Base-by-base conservation (phyloP, 2,329 filamentous ascomycete species). In the Achaetomium macrosporum region DNA sequence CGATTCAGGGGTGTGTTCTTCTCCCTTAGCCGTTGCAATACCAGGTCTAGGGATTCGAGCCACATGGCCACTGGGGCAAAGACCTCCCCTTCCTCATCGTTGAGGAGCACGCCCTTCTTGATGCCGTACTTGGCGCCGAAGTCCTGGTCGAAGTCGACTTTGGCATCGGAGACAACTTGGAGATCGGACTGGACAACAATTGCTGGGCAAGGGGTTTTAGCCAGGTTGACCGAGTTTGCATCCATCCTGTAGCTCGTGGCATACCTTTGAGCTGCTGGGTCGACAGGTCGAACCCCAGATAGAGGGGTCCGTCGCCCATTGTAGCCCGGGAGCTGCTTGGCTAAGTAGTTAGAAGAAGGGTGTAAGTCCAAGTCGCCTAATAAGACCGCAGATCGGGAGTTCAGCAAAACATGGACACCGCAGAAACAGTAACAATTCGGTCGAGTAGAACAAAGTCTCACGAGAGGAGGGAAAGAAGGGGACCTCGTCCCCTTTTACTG, bases 241-340 rank as follows among this genome's bases (percentile, higher is more conserved):
- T 31, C 11, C 7, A 29, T 25, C 17, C 36, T 31, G 30, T 36
- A 2, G 5, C 31, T 25, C 55, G 49, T 40, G 6, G 47, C 49
- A n/a, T 17, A 83, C 89, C 91, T 79, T 99, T 97, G 53, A 97
- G 79, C 69, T 97, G 92, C 71, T 97, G 93, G 53, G 93, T 97
- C 41, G 91, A 96, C 55, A 97, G 84, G 73, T 99, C 93, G 69
- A 97, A 91, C 56, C 93, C 93, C 65, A 96, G 77, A 67, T 95
- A 96, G 56, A 95, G 75, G 16, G 87, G 84, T 31, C 73, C 76
- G 57, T 63, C 57, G 39, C 50, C 40, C 61, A 62, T 62, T 16
- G 35, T 9, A 9, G 33, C 33, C 5, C 10, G 33, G 10, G 25
- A 25, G 25, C 25, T 25, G 25, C 25, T 25, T 7, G 25, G 25